Base-by-base conservation (phyloP, 148 eudicot species). In the Rhododendron williamsianum region DNA sequence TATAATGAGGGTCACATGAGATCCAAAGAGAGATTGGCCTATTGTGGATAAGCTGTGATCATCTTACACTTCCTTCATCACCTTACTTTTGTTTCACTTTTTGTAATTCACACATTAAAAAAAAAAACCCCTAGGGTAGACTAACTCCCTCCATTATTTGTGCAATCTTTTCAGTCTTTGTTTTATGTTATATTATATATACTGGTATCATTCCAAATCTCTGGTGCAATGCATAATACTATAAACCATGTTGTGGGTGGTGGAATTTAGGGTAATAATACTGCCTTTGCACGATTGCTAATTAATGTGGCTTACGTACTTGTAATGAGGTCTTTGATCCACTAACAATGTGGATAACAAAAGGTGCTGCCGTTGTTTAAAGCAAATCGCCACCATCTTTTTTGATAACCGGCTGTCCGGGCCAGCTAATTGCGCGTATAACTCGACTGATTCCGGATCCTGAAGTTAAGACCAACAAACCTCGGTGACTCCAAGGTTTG, bases 281-380 rank as follows among this genome's bases (percentile, higher is more conserved):
- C 30, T 80, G 52, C 84, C 78, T 81, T 63, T 82, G 87, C 82
- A 85, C 84, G 69, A 76, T 80, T 87, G 56, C 69, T 81, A 41
- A 63, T 6, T 69, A 69, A 69, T 52, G 51, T 18, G 87, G 87
- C 72, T 81, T 81, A 52, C 88, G 91, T 89, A 87, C 81, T 80
- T 86, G 82, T 80, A 71, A 21, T 76, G 49, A 83, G 85, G 67
- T 84, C 85, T 11, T 87, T 82, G 43, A 77, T 80, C 90, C 90
- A 89, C 92, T 89, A 84, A 23, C 81, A 87, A 76, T 85, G 86
- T 87, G 87, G 90, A 82, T 86, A 84, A 84, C 69, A 12, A 86
- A 84, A 85, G 87, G 80, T 84, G 87, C 71, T 83, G 83, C 67
- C 79, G 76, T 77, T 82, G 43, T 45, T 73, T 58, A 76, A 43